Evolutionary conservation across 1,284 basidiomycete genomes (phyloP).

Genomic region (Sutorius eximius): DNA sequence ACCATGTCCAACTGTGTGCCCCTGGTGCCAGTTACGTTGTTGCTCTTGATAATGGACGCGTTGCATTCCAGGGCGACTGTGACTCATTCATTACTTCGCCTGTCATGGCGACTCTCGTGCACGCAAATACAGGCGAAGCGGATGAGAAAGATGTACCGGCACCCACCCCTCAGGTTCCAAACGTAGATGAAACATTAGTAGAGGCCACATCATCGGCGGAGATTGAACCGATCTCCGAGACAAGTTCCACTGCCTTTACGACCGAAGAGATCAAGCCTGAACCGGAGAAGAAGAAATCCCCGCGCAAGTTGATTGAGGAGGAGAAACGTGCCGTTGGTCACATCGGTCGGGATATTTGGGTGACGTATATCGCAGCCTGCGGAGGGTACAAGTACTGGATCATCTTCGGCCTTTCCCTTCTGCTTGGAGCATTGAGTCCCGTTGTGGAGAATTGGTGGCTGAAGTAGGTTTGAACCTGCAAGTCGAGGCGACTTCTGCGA

Average conservation of each 20-base stretch:
- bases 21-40: conserved; percentile 74
- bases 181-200: background rate
- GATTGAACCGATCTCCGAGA: conserved; percentile 45
- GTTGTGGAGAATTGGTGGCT: conserved; percentile 86
- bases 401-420: conserved; percentile 58
- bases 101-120: conserved; percentile 67
- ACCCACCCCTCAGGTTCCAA: conserved; percentile 13
- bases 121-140: conserved; percentile 47
- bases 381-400: conserved; percentile 72
- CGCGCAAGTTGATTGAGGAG: conserved; percentile 87
- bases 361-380: conserved; percentile 72
- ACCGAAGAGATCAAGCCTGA: conserved; percentile 34
- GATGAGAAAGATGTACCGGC: conserved; percentile 30
- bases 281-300: conserved; percentile 61
- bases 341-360: conserved; percentile 80
- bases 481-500: background rate
- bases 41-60: conserved; percentile 84
- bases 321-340: conserved; percentile 86
- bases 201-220: conserved; percentile 14
- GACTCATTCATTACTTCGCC: conserved; percentile 67
- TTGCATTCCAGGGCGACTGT: conserved; percentile 71
- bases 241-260: conserved; percentile 47
- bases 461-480: conserved; percentile 42
- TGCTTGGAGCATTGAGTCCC: conserved; percentile 70
- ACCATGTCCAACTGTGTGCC: conserved; percentile 81